Conservation (phyloP, 495 filamentous ascomycete genomes). For the Echria macrotheca region DNA sequence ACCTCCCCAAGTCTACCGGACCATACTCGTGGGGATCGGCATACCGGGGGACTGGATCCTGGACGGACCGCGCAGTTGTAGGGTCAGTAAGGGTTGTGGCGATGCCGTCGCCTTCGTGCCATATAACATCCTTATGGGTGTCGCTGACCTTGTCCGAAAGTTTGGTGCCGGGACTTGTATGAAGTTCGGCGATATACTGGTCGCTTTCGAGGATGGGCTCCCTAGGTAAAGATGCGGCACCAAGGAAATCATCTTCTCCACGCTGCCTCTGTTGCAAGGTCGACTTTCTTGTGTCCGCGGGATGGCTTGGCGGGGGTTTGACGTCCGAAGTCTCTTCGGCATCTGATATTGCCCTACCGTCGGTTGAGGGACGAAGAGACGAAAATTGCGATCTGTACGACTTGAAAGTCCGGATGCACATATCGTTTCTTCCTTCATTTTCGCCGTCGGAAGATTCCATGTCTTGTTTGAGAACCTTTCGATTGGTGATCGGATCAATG, state of each 20-base stretch:
- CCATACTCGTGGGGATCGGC: slow-evolving; percentile 21
- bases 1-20: slow-evolving; percentile 19
- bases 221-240: slow-evolving; percentile 28
- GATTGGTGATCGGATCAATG: slow-evolving; percentile 59
- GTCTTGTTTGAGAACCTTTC: slow-evolving; percentile 39
- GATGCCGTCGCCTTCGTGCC: slow-evolving; percentile 21
- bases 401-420: slow-evolving; percentile 32
- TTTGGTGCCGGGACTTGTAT: neutral
- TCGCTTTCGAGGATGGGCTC: slow-evolving; percentile 21
- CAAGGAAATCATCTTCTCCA: too few species aligned
- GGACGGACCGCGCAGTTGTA: neutral
- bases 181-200: slow-evolving; percentile 26
- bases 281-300: too few species aligned
- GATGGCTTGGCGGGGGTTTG: neutral
- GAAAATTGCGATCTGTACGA: slow-evolving; percentile 37
- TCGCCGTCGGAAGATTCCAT: neutral
- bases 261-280: too few species aligned
- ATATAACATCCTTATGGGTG: slow-evolving; percentile 17
- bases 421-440: slow-evolving; percentile 17
- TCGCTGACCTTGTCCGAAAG: slow-evolving; percentile 12
- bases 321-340: neutral
- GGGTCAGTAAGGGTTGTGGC: neutral
- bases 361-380: slow-evolving; percentile 15
- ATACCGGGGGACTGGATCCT: neutral
- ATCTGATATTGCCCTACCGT: too few species aligned